Base-by-base conservation (phyloP, 2,329 filamentous ascomycete genomes). In the Pseudogymnoascus sp. region DNA sequence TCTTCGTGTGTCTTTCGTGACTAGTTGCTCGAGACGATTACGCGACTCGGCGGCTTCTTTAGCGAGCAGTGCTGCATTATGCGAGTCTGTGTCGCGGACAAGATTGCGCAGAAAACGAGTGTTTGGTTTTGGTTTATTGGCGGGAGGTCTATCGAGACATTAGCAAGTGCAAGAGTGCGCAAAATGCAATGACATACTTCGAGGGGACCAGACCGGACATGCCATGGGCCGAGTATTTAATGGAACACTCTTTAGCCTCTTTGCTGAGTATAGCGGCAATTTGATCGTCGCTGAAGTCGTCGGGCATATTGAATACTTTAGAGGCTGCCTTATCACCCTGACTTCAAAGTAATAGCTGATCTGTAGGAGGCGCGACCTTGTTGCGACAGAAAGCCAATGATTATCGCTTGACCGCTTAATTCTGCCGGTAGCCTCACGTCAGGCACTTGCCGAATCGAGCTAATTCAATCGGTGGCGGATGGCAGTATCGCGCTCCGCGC, bases 51-150 rank as follows among this genome's bases (percentile, higher is more conserved):
- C 85, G 27, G 87, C 86, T 73, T 97, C 93, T 71, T 88, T 95
- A 0, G 89, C 90, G 15, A 91, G 84, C 31, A 97, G 79, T 0
- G 91, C 89, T 25, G 89, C 86, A 81, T 99, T 99, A 76, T 99
- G 93, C 61, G 76, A 88, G 69, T 95, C 89, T 7, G 91, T 95
- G 67, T 94, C 89, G 66, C 88, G 89, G 65, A 99, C 91, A 62
- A 97, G 90, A 70, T 94, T 89, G 63, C 87, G 87, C 42, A 99
- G 78, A 72, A 97, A 97, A 35, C 89, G 84, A 0, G 90, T 97
- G 70, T 99, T 97, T 2, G 93, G 92, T 72, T 93, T 97, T 0
- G 90, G 91, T 66, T 87, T 84, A 67, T 83, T 83, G 51, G 82
- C 76, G 63, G 86, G 84, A 61, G 69, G 70, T 63, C 71, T 73